A percentile compares a stretch with the other conserved stretches of the same genome.
These are phyloP conservation scores for Aspergillus tamarii DNA, from an alignment of 2,329 filamentous ascomycete species.

Conservation along the genomic window DNA sequence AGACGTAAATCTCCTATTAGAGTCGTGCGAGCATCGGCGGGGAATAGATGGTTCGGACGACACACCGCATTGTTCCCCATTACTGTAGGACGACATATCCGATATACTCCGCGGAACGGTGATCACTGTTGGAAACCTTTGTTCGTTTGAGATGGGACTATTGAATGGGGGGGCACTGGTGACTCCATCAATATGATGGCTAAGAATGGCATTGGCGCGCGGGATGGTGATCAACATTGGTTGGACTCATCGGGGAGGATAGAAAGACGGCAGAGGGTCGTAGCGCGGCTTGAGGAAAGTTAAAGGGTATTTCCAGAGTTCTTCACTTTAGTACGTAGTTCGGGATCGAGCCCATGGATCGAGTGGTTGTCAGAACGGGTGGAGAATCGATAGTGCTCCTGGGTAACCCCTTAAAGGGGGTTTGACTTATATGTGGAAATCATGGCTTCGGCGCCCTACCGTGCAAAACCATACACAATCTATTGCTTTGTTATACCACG, in stretches of 20 bases:
- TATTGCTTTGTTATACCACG: not conserved
- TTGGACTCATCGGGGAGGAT: not conserved
- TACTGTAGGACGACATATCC: not conserved
- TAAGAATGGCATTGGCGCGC: not conserved
- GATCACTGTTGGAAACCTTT: not conserved
- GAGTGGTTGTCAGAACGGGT: slow-evolving; percentile 18
- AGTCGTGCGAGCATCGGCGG: not conserved
- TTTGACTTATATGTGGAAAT: not conserved
- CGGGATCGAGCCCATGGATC: slow-evolving; percentile 19
- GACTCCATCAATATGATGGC: not conserved
- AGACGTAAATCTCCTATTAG: not conserved
- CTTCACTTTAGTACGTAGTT: slow-evolving; percentile 8
- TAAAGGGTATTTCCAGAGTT: slow-evolving; percentile 12
- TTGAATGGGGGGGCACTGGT: not conserved
- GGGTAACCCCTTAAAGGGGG: slow-evolving; percentile 10
- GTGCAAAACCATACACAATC: not conserved
- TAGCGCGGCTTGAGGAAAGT: slow-evolving; percentile 3
- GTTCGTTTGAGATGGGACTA: not conserved
- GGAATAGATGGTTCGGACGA: not conserved
- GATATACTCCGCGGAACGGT: not conserved
- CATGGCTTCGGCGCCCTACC: too few relatives aligned
- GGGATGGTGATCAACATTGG: not conserved
- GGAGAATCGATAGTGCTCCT: slow-evolving; percentile 9
- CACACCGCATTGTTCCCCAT: not conserved
- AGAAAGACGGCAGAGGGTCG: slow-evolving; percentile 2